Percentiles rank a stretch among this genome's conserved stretches.
Conservation (phyloP, 2,329 filamentous ascomycete species). For the Hymenotorrendiella dingleyae region DNA sequence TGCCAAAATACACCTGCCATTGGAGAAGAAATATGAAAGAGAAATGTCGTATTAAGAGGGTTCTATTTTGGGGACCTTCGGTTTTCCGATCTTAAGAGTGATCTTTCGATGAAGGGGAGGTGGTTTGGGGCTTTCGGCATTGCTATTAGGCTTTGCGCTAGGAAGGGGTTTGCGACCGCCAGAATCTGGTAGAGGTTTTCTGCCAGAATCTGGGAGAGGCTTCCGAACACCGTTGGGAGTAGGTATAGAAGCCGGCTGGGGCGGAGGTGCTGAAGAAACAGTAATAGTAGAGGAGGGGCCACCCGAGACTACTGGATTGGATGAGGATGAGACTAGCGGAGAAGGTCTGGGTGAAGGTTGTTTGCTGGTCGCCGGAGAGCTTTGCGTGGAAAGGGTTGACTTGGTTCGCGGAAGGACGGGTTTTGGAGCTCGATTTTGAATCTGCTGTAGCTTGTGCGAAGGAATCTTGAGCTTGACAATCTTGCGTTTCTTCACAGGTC, state of each 20-base stretch:
- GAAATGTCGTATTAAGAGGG: not conserved
- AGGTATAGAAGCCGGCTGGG: no score
- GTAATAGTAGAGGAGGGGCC: slow-evolving; percentile 8
- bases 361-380: slow-evolving; percentile 17
- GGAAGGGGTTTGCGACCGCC: slow-evolving; percentile 5
- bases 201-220: slow-evolving; percentile 4
- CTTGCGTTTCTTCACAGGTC: slow-evolving; percentile 11
- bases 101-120: no score
- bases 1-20: slow-evolving; percentile 12
- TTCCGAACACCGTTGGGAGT: slow-evolving; percentile 10
- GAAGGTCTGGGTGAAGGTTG: slow-evolving; percentile 13
- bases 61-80: slow-evolving; percentile 3
- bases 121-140: no score
- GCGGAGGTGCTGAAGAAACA: slow-evolving; percentile 3
- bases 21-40: not conserved
- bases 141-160: not conserved
- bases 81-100: slow-evolving; percentile 1
- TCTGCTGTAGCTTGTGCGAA: slow-evolving; percentile 13
- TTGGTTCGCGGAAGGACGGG: slow-evolving; percentile 11
- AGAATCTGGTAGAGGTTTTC: not conserved
- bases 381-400: slow-evolving; percentile 10
- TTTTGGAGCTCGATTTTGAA: slow-evolving; percentile 17
- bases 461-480: slow-evolving; percentile 17
- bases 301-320: no score
- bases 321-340: slow-evolving; percentile 6